Evolutionary conservation across 140 eudicot species (phyloP), one percentile per base, ranked within the genome.

Genomic region (Anethum foeniculum): DNA sequence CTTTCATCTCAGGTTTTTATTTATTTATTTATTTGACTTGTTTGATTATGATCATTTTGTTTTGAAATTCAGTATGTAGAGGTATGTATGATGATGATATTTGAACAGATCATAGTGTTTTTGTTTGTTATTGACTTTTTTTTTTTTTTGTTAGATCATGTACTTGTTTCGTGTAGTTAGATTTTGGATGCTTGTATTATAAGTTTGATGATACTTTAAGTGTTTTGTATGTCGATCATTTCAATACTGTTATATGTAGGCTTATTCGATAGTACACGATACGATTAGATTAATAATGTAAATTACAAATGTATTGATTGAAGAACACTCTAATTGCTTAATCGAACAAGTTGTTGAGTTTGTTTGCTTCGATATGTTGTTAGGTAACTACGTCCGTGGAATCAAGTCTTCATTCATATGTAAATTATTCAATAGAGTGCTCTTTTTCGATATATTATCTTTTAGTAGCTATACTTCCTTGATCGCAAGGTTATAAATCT

Each of bases 1-100:
- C 38, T 67, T 67, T 28, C 10, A 32, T 67, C n/a, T 30, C 74
- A 67, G 74, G 74, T 67, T 32, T 67, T 67, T 11, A 44, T 81
- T 68, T 12, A 2, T 0, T 5, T 67, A 12, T 15, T 30, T 28
- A 1, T 60, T 67, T 67, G 38, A 27, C 6, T 10, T 5, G 0
- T 25, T 2, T 62, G 9, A 62, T 62, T 10, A 25, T 62, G 16
- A 67, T 67, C 41, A 13, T 0, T 67, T 67, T 64, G 13, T 64
- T 27, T 28, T 64, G 6, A 18, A 28, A 64, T 64, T 27, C 0
- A 27, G 71, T 64, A 18, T 64, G 39, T 11, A 27, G 2, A 27
- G 8, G 0, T 64, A 3, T 64, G 1, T 65, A 65, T 67, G 73
- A 67, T 67, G 9, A 67, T 67, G 73, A 67, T 67, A 1, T 13